Conservation (phyloP, 2,329 filamentous ascomycete genomes). For the Chrysosporium queenslandicum region DNA sequence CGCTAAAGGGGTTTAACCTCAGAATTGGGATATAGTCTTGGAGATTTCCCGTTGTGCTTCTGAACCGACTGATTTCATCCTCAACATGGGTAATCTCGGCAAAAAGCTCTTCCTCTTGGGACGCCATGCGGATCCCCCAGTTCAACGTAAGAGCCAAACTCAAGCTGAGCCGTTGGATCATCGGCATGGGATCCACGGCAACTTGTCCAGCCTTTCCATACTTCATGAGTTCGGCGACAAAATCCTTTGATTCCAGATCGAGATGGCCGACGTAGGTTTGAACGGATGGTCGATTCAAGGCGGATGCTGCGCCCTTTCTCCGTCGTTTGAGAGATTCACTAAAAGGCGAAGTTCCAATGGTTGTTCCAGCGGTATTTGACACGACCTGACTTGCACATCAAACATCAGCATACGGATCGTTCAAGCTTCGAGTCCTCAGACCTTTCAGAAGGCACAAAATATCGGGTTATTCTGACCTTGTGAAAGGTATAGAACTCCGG, state of each 20-base stretch:
- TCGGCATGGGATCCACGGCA: conserved; percentile 55
- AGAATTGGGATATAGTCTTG: conserved; percentile 54
- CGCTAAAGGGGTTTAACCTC: conserved; percentile 51
- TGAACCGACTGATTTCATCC: conserved; percentile 50
- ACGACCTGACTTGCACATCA: conserved; percentile 40
- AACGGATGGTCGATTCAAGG: conserved; percentile 55
- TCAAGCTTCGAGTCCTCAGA: background rate
- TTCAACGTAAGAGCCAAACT: conserved; percentile 56
- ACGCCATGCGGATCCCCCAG: conserved; percentile 54
- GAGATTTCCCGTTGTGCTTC: conserved; percentile 51
- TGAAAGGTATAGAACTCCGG: conserved; percentile 53
- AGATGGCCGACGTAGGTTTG: conserved; percentile 53
- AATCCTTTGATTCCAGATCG: conserved; percentile 53
- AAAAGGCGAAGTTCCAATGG: conserved; percentile 58
- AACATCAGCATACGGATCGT: background rate
- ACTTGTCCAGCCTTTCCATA: conserved; percentile 47
- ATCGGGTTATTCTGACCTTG: conserved; percentile 36
- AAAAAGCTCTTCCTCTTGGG: conserved; percentile 51
- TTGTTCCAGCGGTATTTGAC: conserved; percentile 56
- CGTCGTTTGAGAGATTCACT: conserved; percentile 54
- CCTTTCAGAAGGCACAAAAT: background rate
- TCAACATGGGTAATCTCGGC: conserved; percentile 55
- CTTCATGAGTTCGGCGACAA: conserved; percentile 50
- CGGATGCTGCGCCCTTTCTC: conserved; percentile 55
- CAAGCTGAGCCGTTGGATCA: conserved; percentile 55